Base-by-base conservation (phyloP, 306 rosid species). In the Castanea mollissima region DNA sequence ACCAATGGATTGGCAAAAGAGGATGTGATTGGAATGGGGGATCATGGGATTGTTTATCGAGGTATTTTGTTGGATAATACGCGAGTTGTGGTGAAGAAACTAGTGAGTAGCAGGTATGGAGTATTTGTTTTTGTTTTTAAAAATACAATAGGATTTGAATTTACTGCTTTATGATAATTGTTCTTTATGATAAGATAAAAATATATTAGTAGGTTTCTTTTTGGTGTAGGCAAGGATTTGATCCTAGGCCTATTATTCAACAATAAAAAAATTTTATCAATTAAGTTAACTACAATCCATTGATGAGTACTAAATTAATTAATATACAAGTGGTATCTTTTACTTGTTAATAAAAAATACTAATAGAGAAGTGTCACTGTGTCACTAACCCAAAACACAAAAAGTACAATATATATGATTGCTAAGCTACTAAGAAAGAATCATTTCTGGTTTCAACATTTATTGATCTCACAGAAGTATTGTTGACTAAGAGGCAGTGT, bases 31-130 rank as follows among this genome's bases (percentile, higher is more conserved):
- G 87, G 85, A 5, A 83, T 51, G 52, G 94, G 88, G 10, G 86
- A 77, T 58, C 74, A 44, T 74, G 90, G 88, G 0, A 59, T 71
- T 23, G 89, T 87, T 76, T 92, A 87, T 87, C 85, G 34, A 11
- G 97, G 90, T 31, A 73, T 79, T 62, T 84, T 92, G 85, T 60
- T 52, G 1, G 88, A 87, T 74, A 71, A 74, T 75, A 69, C 78
- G 5, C 74, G 81, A 10, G 93, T 90, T 29, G 85, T 83, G 6
- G 88, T 88, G 73, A 92, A 90, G 86, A 84, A 65, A 74, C 76
- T 92, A 4, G 75, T 70, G 16, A 74, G 68, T 62, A 52, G 76
- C 81, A 92, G 97, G 94, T 92, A 77, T 31, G 41, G 7, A 4
- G 38, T 52, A 16, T 25, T 35, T 19, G 46, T 34, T 69, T 55